Conservation (phyloP, 768 basidiomycete species). For the Mycena polygramma region DNA sequence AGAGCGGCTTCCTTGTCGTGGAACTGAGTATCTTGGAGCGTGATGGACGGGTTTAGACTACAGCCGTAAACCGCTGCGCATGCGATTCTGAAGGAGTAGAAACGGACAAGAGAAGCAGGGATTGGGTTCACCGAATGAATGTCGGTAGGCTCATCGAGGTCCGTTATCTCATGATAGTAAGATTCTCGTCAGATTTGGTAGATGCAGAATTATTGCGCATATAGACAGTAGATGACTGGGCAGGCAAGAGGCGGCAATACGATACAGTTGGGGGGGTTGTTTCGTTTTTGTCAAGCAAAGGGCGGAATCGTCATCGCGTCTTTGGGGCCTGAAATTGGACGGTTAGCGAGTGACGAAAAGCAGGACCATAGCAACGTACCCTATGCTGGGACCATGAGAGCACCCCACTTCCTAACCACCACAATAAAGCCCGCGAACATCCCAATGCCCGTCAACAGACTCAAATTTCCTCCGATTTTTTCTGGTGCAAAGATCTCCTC, state of each 20-base stretch:
- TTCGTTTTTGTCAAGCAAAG: neutral
- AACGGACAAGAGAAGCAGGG: too few species aligned
- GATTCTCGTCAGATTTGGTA: too few species aligned
- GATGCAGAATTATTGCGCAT: conserved; percentile 11
- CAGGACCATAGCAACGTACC: neutral
- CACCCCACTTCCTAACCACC: conserved; percentile 83
- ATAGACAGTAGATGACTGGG: neutral
- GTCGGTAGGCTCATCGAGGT: too few species aligned
- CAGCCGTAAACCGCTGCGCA: too few species aligned
- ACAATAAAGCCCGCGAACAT: conserved; percentile 81
- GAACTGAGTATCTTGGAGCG: too few species aligned
- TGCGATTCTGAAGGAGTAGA: too few species aligned
- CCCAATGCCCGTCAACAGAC: conserved; percentile 71
- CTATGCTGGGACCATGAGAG: conserved; percentile 78
- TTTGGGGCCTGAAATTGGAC: neutral
- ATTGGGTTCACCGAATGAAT: too few species aligned
- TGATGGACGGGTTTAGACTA: too few species aligned
- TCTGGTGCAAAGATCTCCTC: conserved; percentile 80
- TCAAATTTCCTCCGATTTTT: conserved; percentile 81
- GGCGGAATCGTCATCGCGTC: neutral
- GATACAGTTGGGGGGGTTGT: neutral
- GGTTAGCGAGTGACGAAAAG: neutral
- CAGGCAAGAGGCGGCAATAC: neutral
- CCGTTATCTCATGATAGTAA: too few species aligned
- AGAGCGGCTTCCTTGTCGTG: too few species aligned